Conservation (phyloP, 2,329 filamentous ascomycete genomes). For the Ophiocordyceps camponoti-floridani region DNA sequence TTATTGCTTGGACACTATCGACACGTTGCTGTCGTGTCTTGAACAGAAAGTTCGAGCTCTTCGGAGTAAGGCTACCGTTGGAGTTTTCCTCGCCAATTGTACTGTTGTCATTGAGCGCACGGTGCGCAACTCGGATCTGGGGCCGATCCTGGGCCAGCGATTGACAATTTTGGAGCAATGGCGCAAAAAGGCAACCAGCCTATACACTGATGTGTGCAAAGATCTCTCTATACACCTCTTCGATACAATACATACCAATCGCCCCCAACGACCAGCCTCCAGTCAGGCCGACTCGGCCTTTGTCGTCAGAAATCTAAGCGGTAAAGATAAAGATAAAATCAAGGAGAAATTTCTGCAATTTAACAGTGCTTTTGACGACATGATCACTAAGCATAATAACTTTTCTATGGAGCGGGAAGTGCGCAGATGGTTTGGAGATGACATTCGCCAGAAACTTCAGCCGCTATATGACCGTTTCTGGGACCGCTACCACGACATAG, state of each 20-base stretch:
- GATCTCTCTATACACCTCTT: slow-evolving; percentile 73
- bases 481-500: slow-evolving; percentile 92
- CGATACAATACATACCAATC: slow-evolving; percentile 83
- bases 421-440: slow-evolving; percentile 57
- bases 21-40: slow-evolving; percentile 56
- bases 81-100: slow-evolving; percentile 83
- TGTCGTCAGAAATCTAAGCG: slow-evolving; percentile 66
- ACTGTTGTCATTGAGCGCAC: slow-evolving; percentile 70
- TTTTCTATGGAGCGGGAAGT: slow-evolving; percentile 88
- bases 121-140: slow-evolving; percentile 66
- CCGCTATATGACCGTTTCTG: slow-evolving; percentile 90
- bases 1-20: slow-evolving; percentile 80
- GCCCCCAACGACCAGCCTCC: slow-evolving; percentile 52
- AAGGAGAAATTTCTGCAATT: slow-evolving; percentile 92
- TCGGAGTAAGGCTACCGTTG: slow-evolving; percentile 59
- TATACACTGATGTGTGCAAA: slow-evolving; percentile 77
- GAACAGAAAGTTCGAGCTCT: slow-evolving; percentile 56
- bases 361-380: slow-evolving; percentile 78
- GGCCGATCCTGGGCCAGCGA: slow-evolving; percentile 48
- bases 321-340: slow-evolving; percentile 89
- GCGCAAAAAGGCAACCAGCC: slow-evolving; percentile 68
- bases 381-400: slow-evolving; percentile 64
- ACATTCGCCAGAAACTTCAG: slow-evolving; percentile 83
- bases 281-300: slow-evolving; percentile 64
- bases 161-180: slow-evolving; percentile 57